Percentiles rank a stretch among this genome's conserved stretches.
Conservation (phyloP, 345 rosid genomes). For the Rhizophora apiculata region DNA sequence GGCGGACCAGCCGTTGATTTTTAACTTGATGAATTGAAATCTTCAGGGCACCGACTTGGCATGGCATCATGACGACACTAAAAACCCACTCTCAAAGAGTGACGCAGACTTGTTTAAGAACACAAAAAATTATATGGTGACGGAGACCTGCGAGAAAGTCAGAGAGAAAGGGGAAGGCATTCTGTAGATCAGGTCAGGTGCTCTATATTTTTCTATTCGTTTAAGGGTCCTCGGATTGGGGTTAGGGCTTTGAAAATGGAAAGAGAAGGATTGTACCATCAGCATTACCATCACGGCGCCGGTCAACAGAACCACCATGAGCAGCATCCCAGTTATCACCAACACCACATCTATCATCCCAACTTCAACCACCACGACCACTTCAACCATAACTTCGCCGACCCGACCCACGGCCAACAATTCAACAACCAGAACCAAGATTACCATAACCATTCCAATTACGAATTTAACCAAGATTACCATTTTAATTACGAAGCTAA, state of each 20-base stretch:
- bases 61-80: too few species aligned
- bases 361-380: conserved; percentile 3
- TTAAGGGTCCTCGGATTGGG: too few species aligned
- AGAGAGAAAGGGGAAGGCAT: too few species aligned
- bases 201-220: too few species aligned
- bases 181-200: too few species aligned
- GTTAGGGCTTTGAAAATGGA: conserved; percentile 19
- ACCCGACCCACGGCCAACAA: conserved; percentile 24
- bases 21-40: too few species aligned
- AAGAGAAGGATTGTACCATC: background rate
- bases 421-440: conserved; percentile 18
- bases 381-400: background rate
- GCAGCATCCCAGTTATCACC: conserved; percentile 10
- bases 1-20: too few species aligned
- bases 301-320: background rate
- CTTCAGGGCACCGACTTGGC: too few species aligned
- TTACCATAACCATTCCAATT: conserved; percentile 21
- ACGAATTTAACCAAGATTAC: conserved; percentile 31
- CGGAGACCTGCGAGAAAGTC: too few species aligned
- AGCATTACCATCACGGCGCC: conserved; percentile 4
- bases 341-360: background rate
- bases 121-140: too few species aligned
- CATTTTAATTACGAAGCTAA: conserved; percentile 26
- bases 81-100: too few species aligned
- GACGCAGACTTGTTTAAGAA: too few species aligned